These are phyloP conservation scores for Alternaria incomplexa DNA, from an alignment of 2,329 filamentous ascomycete genomes.

Conservation along the genomic window DNA sequence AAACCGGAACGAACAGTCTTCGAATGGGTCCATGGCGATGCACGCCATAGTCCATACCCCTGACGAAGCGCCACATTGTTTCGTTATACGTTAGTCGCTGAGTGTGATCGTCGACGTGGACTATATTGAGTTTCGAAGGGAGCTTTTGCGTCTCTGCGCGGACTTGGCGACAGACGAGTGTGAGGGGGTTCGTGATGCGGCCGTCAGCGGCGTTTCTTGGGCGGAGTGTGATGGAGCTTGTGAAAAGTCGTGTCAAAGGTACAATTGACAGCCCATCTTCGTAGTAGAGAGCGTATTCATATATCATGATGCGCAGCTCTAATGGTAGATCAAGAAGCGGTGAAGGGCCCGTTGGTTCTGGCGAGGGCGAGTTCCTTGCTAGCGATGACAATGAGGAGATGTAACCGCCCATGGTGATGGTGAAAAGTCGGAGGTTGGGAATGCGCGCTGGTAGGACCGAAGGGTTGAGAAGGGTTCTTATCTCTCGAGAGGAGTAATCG, in stretches of 20 bases:
- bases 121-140: background rate
- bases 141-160: background rate
- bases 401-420: background rate
- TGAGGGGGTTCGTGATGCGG: background rate
- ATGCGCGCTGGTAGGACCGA: background rate
- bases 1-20: background rate
- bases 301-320: background rate
- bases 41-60: background rate
- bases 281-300: background rate
- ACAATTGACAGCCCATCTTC: background rate
- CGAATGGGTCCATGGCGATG: background rate
- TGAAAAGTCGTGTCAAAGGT: background rate
- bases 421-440: background rate
- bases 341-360: background rate
- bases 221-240: background rate
- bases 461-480: background rate
- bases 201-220: background rate
- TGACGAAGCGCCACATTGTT: background rate
- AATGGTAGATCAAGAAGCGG: background rate
- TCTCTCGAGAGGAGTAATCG: background rate
- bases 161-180: background rate
- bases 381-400: background rate
- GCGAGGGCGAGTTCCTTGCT: background rate
- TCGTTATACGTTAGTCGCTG: background rate
- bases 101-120: background rate